Percentiles rank a stretch among this genome's conserved stretches.
Conservation (phyloP, 257 asterid species). For the Craterostigma plantagineum region DNA sequence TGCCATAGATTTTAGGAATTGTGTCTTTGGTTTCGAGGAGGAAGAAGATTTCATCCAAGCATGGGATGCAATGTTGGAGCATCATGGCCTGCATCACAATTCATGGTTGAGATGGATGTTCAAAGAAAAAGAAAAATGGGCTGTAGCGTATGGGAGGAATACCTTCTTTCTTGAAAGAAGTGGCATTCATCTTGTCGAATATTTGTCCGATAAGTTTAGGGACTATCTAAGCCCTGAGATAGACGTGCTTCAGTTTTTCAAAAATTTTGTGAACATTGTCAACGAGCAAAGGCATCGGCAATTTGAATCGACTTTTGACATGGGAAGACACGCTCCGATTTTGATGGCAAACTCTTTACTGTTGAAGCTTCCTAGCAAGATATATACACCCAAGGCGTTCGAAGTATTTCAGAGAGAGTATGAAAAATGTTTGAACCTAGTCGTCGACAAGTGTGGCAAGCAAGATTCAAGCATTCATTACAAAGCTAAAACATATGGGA, state of each 20-base stretch:
- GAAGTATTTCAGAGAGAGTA: slow-evolving; percentile 45
- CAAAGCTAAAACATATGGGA: slow-evolving; percentile 42
- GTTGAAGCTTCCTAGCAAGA: slow-evolving; percentile 30
- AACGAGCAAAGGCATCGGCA: slow-evolving; percentile 36
- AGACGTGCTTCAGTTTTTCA: slow-evolving; percentile 31
- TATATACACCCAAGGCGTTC: slow-evolving; percentile 35
- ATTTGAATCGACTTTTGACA: slow-evolving; percentile 25
- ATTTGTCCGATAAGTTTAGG: slow-evolving; percentile 25
- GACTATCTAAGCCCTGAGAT: slow-evolving; percentile 21
- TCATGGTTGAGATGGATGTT: slow-evolving; percentile 58
- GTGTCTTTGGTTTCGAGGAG: slow-evolving; percentile 36
- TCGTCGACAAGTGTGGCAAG: slow-evolving; percentile 27
- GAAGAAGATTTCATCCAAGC: slow-evolving; percentile 34
- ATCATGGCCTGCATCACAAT: slow-evolving; percentile 26
- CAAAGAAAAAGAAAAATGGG: slow-evolving; percentile 50
- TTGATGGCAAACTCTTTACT: slow-evolving; percentile 43
- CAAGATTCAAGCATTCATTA: slow-evolving; percentile 26
- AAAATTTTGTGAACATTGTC: slow-evolving; percentile 26
- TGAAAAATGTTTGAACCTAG: slow-evolving; percentile 35
- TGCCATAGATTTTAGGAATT: slow-evolving; percentile 22
- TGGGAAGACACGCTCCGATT: slow-evolving; percentile 26
- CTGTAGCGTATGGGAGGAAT: slow-evolving; percentile 38
- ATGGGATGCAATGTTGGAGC: slow-evolving; percentile 40
- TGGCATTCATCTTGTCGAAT: slow-evolving; percentile 28
- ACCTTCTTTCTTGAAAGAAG: slow-evolving; percentile 34